Conservation (phyloP, 208 protist species). For the Trichomonas tenax region DNA sequence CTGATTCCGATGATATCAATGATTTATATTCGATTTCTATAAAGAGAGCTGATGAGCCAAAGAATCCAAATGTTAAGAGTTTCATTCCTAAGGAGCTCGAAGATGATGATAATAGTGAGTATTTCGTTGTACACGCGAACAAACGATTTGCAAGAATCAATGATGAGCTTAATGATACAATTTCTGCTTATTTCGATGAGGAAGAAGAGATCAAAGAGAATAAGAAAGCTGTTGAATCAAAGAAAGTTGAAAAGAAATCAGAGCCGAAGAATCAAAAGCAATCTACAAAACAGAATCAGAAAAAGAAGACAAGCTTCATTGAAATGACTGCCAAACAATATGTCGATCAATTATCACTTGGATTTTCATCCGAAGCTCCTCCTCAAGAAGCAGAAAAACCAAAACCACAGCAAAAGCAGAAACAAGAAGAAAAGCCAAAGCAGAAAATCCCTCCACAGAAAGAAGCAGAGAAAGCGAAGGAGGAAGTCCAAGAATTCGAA, state of each 20-base stretch:
- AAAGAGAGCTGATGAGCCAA: background rate
- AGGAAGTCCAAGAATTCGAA: background rate
- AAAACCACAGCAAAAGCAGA: background rate
- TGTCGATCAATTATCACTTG: background rate
- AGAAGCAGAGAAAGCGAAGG: background rate
- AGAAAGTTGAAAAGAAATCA: background rate
- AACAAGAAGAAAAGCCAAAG: background rate
- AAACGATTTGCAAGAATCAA: background rate
- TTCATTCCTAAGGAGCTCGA: background rate
- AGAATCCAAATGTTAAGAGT: background rate
- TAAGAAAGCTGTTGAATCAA: background rate
- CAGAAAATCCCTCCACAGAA: background rate
- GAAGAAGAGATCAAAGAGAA: background rate
- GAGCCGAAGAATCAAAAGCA: background rate
- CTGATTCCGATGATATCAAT: background rate
- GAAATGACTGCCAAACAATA: background rate
- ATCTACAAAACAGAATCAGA: background rate
- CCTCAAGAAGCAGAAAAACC: background rate
- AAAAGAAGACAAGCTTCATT: background rate
- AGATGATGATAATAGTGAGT: background rate
- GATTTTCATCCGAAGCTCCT: background rate
- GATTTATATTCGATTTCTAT: background rate
- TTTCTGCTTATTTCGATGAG: background rate
- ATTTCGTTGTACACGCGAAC: background rate
- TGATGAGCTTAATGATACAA: background rate